These are phyloP conservation scores for Larix kaempferi DNA, from an alignment of 75 land plant species.

Conservation along the genomic window DNA sequence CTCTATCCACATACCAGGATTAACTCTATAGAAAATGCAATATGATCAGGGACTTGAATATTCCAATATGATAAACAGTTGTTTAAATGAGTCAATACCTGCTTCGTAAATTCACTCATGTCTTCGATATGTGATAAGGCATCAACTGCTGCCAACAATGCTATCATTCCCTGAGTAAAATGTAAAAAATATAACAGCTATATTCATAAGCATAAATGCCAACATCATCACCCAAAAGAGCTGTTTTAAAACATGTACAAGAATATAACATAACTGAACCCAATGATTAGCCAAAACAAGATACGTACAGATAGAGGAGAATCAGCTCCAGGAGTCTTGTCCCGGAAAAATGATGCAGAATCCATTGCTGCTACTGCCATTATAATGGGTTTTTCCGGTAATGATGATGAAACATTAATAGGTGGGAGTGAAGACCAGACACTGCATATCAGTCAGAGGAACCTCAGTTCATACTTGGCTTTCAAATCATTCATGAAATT, in stretches of 20 bases:
- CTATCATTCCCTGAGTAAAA: conserved; percentile 68
- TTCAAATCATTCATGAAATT: not conserved
- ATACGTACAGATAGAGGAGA: conserved; percentile 84
- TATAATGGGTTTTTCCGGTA: conserved; percentile 59
- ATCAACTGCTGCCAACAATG: conserved; percentile 94
- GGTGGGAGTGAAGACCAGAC: conserved; percentile 96
- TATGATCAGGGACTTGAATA: not conserved
- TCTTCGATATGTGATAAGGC: conserved; percentile 69
- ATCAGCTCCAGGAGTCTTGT: conserved; percentile 85
- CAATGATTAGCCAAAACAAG: not conserved
- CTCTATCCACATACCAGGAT: not conserved
- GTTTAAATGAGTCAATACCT: conserved; percentile 31
- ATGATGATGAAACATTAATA: conserved; percentile 52
- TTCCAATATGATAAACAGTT: not conserved
- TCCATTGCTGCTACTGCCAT: conserved; percentile 82
- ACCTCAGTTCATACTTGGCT: not conserved
- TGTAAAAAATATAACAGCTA: not conserved
- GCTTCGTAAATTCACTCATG: conserved; percentile 52
- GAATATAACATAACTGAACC: not conserved
- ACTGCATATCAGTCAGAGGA: conserved; percentile 56
- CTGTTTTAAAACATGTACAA: not conserved
- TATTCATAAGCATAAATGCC: conserved; percentile 5
- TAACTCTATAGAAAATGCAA: not conserved
- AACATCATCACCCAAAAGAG: not conserved
- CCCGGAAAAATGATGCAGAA: conserved; percentile 92